Evolutionary conservation across 2,329 filamentous ascomycete genomes (phyloP).

Genomic region (Herpotrichia juniperi): DNA sequence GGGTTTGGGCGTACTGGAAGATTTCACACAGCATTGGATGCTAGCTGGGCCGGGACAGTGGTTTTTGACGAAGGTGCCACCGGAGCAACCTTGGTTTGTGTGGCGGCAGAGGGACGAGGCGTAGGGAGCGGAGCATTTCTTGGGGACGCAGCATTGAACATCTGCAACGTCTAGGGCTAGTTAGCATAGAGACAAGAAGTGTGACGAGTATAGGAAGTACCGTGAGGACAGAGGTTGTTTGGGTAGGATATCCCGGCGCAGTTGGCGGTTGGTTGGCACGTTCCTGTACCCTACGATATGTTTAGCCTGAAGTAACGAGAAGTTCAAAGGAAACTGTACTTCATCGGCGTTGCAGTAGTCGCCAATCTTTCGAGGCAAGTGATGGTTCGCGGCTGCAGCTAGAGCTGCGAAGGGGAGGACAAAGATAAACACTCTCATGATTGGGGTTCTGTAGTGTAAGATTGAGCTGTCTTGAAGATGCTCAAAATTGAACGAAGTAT

Average conservation of each 20-base stretch:
- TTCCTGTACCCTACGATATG: conserved; percentile 5
- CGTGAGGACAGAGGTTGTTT: conserved; percentile 7
- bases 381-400: conserved; percentile 1
- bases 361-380: conserved; percentile 7
- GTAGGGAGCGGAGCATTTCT: conserved; percentile 13
- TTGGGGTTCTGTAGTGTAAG: not conserved
- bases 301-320: not conserved
- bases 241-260: conserved; percentile 10
- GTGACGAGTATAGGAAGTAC: not conserved
- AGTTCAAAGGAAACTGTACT: not conserved
- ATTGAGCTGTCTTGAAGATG: not conserved
- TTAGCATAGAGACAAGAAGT: not conserved
- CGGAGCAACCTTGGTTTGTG: conserved; percentile 8
- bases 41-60: conserved; percentile 11
- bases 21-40: conserved; percentile 11
- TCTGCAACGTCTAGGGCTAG: conserved; percentile 1
- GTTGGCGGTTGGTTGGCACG: conserved; percentile 12
- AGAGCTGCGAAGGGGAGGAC: not conserved
- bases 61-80: conserved; percentile 6
- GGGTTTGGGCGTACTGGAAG: not conserved
- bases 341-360: conserved; percentile 11
- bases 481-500: not conserved
- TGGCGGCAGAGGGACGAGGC: conserved; percentile 9
- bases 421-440: not conserved
- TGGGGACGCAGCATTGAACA: conserved; percentile 13